These are phyloP conservation scores for Aspergillus sp. DNA, from an alignment of 2,329 filamentous ascomycete genomes.

Conservation along the genomic window DNA sequence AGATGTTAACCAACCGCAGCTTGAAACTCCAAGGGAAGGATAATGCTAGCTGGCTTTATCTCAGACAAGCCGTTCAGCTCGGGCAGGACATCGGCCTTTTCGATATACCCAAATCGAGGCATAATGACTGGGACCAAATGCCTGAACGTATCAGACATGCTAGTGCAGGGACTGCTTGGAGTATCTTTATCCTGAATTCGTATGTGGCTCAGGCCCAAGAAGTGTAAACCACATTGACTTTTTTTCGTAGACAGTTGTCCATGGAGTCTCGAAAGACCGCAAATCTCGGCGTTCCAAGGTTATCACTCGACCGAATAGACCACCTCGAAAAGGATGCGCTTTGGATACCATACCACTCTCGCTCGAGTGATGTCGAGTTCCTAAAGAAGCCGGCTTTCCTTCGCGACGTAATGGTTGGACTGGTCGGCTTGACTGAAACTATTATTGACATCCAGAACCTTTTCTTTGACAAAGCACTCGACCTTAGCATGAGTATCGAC, in stretches of 20 bases:
- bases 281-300: slow-evolving; percentile 21
- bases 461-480: slow-evolving; percentile 21
- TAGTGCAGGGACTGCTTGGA: slow-evolving; percentile 30
- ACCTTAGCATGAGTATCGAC: slow-evolving; percentile 10
- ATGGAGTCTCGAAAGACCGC: slow-evolving; percentile 23
- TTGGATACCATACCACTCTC: slow-evolving; percentile 38
- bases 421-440: slow-evolving; percentile 24
- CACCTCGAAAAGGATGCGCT: slow-evolving; percentile 16
- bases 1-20: slow-evolving; percentile 23
- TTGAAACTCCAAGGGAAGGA: slow-evolving; percentile 28
- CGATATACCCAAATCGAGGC: slow-evolving; percentile 12
- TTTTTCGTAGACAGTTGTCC: slow-evolving; percentile 27
- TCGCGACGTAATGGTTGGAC: slow-evolving; percentile 22
- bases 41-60: slow-evolving; percentile 28
- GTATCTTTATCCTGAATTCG: slow-evolving; percentile 32
- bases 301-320: slow-evolving; percentile 14
- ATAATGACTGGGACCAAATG: slow-evolving; percentile 10
- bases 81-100: slow-evolving; percentile 34
- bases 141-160: slow-evolving; percentile 22
- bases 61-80: slow-evolving; percentile 33
- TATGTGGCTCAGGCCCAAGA: slow-evolving; percentile 7
- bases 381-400: slow-evolving; percentile 26
- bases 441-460: slow-evolving; percentile 25
- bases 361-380: slow-evolving; percentile 28
- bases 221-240: slow-evolving; percentile 8